Evolutionary conservation across 2,329 filamentous ascomycete genomes (phyloP), one percentile per base, ranked within the genome.

Genomic region (Phaeoacremonium minimum): DNA sequence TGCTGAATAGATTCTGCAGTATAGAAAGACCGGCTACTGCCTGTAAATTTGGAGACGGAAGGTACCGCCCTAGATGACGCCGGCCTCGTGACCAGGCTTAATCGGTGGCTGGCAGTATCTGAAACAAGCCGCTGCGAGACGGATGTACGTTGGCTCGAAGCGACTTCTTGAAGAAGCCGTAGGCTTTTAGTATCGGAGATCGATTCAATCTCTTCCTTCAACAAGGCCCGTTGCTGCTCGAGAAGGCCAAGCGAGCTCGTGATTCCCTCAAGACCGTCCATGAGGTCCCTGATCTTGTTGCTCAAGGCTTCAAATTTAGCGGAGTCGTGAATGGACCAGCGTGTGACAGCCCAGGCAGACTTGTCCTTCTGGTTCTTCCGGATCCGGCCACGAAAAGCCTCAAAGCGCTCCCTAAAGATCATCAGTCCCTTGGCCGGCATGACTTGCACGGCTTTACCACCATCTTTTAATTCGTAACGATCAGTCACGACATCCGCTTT

Each of bases 261-360:
- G 14, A 49, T 42, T 5, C 32, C 45, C 22, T 52, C 47, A 6
- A 51, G 39, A 7, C 41, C 46, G 18, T 52, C 46, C 7, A 53
- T n/a, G 17, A 48, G 45, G 11, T 40, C 37, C 4, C 33, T 38
- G 6, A 52, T 38, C 2, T 35, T 41, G 7, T 35, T 38, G 9
- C 53, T 41, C 6, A 45, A 37, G 4, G 9, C 16, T 19, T 45
- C 38, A 30, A 54, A 52, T 12, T 46, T 46, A 6, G 32, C 20
- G 0, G 33, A 38, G 31, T 52, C 46, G 16, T 48, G 40, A 11
- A 55, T 33, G 1, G 45, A 41, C 45, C 47, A 52, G 18, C 39
- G 30, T 2, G 46, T 53, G 4, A 49, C 46, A 3, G 42, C 44
- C 42, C 42, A 49, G 5, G 36, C 29, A 4, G 45, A 46, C 8